Percentiles rank a stretch among this genome's conserved stretches.
Evolutionary conservation across 73 alveolate genomes (phyloP).

Genomic region (Stentor roeselii): DNA sequence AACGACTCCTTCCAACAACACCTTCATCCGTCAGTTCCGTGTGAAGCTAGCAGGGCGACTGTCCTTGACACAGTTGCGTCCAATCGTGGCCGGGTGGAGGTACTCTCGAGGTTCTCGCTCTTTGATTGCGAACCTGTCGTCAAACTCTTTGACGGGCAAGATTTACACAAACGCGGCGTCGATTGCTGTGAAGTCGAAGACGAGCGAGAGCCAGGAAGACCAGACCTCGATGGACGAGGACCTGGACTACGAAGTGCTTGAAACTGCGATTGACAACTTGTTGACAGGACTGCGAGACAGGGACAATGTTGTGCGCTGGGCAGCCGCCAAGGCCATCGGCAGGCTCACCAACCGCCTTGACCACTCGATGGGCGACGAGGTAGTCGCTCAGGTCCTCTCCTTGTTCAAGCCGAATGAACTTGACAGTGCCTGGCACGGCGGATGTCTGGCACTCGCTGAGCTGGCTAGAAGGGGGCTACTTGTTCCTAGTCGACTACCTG

Average conservation of each 20-base stretch:
- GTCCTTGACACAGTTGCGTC: slow-evolving; percentile 74
- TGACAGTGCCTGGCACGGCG: slow-evolving; percentile 94
- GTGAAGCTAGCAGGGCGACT: slow-evolving; percentile 64
- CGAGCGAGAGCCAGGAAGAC: slow-evolving; percentile 42
- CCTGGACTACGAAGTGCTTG: slow-evolving; percentile 70
- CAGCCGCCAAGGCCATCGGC: slow-evolving; percentile 97
- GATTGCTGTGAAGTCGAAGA: background rate
- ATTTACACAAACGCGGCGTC: slow-evolving; percentile 16
- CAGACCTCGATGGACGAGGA: slow-evolving; percentile 64
- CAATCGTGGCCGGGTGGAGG: slow-evolving; percentile 81
- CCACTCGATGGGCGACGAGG: slow-evolving; percentile 86
- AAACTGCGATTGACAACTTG: slow-evolving; percentile 68
- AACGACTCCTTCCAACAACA: background rate
- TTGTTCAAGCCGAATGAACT: slow-evolving; percentile 82
- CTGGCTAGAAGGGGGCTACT: slow-evolving; percentile 96
- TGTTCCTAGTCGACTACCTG: slow-evolving; percentile 82
- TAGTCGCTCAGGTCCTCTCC: slow-evolving; percentile 72
- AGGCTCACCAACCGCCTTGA: slow-evolving; percentile 84
- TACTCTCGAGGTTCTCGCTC: slow-evolving; percentile 63
- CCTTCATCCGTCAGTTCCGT: background rate
- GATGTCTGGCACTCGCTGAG: slow-evolving; percentile 95
- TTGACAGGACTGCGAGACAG: slow-evolving; percentile 78
- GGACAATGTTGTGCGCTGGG: slow-evolving; percentile 93
- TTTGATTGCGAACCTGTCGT: slow-evolving; percentile 28
- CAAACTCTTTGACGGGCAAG: background rate